These are phyloP conservation scores for Aureobasidium sp. DNA, from an alignment of 2,329 filamentous ascomycete genomes.

Conservation along the genomic window DNA sequence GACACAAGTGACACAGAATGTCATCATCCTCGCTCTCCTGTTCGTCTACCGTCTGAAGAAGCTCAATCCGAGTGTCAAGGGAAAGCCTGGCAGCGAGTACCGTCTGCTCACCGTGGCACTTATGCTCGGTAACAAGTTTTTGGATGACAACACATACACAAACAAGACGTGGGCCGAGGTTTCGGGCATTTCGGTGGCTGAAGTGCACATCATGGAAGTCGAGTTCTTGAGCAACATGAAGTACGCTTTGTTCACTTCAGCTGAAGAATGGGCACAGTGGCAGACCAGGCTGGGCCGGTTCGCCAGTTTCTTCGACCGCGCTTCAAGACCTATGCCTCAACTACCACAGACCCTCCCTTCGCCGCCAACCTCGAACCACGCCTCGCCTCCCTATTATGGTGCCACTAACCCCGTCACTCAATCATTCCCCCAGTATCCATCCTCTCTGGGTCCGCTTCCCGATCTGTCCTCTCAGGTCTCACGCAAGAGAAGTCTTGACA, in stretches of 20 bases:
- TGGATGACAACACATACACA: slow-evolving; percentile 98
- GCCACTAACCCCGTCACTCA: slow-evolving; percentile 15
- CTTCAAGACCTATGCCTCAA: slow-evolving; percentile 38
- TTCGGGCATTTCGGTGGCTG: slow-evolving; percentile 83
- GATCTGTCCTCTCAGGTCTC: slow-evolving; percentile 27
- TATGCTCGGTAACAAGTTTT: slow-evolving; percentile 97
- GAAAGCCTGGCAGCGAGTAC: slow-evolving; percentile 89
- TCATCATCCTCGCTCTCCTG: slow-evolving; percentile 79
- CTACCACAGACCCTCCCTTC: slow-evolving; percentile 44
- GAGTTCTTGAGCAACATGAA: slow-evolving; percentile 98
- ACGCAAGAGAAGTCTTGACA: slow-evolving; percentile 55
- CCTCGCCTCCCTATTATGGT: slow-evolving; percentile 42
- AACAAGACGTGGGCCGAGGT: slow-evolving; percentile 99
- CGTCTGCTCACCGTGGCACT: slow-evolving; percentile 85
- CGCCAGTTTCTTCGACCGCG: slow-evolving; percentile 71
- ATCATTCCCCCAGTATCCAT: slow-evolving; percentile 35
- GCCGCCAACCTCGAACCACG: slow-evolving; percentile 43
- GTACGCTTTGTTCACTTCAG: slow-evolving; percentile 82
- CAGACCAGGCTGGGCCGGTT: slow-evolving; percentile 76
- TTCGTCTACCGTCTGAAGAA: slow-evolving; percentile 93
- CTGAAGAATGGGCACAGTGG: slow-evolving; percentile 82
- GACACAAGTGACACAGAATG: slow-evolving; percentile 93
- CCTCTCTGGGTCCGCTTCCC: slow-evolving; percentile 37
- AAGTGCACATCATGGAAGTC: slow-evolving; percentile 99
- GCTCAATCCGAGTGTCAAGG: slow-evolving; percentile 80